Conservation (phyloP, 805 yeast species). For the Ascoidea asiatica region DNA sequence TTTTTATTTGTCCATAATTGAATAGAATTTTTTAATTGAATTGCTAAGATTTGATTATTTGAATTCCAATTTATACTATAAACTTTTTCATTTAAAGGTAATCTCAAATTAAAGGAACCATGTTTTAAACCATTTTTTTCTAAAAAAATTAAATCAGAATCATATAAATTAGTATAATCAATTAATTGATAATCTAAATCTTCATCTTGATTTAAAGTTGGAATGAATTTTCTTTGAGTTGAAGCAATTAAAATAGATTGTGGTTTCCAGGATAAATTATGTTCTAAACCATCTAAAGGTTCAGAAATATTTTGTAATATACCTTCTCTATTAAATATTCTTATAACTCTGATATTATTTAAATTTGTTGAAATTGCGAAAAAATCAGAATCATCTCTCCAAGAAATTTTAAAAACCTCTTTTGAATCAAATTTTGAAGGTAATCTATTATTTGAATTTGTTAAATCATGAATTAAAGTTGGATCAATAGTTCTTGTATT, state of each 20-base stretch:
- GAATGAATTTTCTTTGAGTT: slow-evolving; percentile 40
- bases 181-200: slow-evolving; percentile 19
- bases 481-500: slow-evolving; percentile 56
- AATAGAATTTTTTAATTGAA: slow-evolving; percentile 47
- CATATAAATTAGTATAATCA: slow-evolving; percentile 29
- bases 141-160: slow-evolving; percentile 51
- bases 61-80: slow-evolving; percentile 62
- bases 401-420: slow-evolving; percentile 43
- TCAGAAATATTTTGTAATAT: slow-evolving; percentile 71
- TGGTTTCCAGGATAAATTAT: slow-evolving; percentile 74
- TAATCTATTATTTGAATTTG: slow-evolving; percentile 18
- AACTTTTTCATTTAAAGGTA: slow-evolving; percentile 37
- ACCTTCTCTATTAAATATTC: slow-evolving; percentile 77
- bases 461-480: slow-evolving; percentile 83
- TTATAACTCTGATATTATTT: slow-evolving; percentile 43
- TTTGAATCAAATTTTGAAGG: slow-evolving; percentile 40
- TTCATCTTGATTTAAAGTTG: slow-evolving; percentile 6
- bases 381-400: slow-evolving; percentile 94
- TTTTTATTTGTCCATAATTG: slow-evolving; percentile 87
- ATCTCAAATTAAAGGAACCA: slow-evolving; percentile 65
- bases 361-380: slow-evolving; percentile 51
- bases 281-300: slow-evolving; percentile 75
- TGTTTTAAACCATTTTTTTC: slow-evolving; percentile 91
- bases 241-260: slow-evolving; percentile 81
- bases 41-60: slow-evolving; percentile 65